Conservation (phyloP, 108 stramenopile genomes). For the Cylindrotheca closterium region DNA sequence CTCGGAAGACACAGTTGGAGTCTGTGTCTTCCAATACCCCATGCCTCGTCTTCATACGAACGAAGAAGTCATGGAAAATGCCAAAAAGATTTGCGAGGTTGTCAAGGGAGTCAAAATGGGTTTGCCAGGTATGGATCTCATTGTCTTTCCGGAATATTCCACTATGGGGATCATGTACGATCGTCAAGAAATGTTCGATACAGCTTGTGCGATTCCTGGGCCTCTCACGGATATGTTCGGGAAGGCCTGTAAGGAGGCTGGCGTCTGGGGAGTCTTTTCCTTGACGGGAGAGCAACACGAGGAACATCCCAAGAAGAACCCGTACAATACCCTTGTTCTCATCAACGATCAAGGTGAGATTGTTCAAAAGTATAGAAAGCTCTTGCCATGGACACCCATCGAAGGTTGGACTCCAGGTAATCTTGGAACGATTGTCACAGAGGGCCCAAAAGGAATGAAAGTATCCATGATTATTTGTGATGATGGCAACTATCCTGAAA, state of each 20-base stretch:
- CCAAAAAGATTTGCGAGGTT: slow-evolving; percentile 72
- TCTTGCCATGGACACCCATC: slow-evolving; percentile 82
- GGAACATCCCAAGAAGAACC: slow-evolving; percentile 81
- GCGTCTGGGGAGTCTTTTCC: slow-evolving; percentile 77
- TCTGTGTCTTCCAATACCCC: slow-evolving; percentile 83
- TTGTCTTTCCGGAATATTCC: slow-evolving; percentile 80
- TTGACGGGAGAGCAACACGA: slow-evolving; percentile 81
- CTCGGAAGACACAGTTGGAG: slow-evolving; percentile 71
- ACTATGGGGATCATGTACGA: slow-evolving; percentile 90
- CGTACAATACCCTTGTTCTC: slow-evolving; percentile 77
- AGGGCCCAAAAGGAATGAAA: slow-evolving; percentile 84
- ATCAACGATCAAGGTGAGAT: slow-evolving; percentile 80
- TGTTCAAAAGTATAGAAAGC: slow-evolving; percentile 80
- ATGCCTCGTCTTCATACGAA: slow-evolving; percentile 79
- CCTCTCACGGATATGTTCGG: slow-evolving; percentile 60
- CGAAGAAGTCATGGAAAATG: slow-evolving; percentile 70
- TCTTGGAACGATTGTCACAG: slow-evolving; percentile 67
- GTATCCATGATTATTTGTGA: slow-evolving; percentile 83
- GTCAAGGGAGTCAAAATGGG: slow-evolving; percentile 75
- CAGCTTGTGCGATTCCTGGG: slow-evolving; percentile 70
- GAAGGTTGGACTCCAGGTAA: slow-evolving; percentile 69
- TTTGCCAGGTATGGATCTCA: slow-evolving; percentile 79
- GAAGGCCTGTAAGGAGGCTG: slow-evolving; percentile 64
- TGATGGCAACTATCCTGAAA: slow-evolving; percentile 81
- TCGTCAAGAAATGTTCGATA: slow-evolving; percentile 82